Percentiles rank a stretch among this genome's conserved stretches.
These are phyloP conservation scores for Colletotrichum lindemuthianum DNA, from an alignment of 2,329 filamentous ascomycete genomes.

Conservation along the genomic window DNA sequence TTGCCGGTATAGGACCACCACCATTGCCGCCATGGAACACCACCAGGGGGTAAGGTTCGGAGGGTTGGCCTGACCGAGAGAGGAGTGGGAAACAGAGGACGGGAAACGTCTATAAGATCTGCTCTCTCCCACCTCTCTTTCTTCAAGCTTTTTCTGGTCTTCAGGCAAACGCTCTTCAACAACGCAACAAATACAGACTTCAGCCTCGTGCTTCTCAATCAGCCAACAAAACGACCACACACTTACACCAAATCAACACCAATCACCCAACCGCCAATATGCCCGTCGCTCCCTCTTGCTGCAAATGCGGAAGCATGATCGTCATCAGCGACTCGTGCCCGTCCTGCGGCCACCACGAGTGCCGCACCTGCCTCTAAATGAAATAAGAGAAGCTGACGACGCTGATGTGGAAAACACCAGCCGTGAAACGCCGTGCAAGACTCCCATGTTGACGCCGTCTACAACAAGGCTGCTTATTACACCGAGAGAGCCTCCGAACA, in stretches of 20 bases:
- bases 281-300: conserved; percentile 63
- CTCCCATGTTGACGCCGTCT: not conserved
- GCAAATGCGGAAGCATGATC: conserved; percentile 65
- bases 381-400: not conserved
- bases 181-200: not conserved
- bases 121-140: conserved; percentile 9
- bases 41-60: conserved; percentile 33
- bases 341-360: conserved; percentile 61
- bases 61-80: conserved; percentile 5
- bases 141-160: not conserved
- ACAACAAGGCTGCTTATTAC: conserved; percentile 10
- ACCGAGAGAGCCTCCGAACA: conserved; percentile 33
- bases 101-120: conserved; percentile 30
- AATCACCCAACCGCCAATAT: conserved; percentile 43
- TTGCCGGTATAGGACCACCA: conserved; percentile 2
- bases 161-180: not conserved
- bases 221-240: conserved; percentile 30
- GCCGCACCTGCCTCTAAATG: conserved; percentile 54
- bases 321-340: conserved; percentile 66
- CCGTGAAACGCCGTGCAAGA: not conserved
- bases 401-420: not conserved
- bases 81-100: conserved; percentile 7
- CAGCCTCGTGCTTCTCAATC: conserved; percentile 1
- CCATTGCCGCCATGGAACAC: conserved; percentile 4
- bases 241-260: conserved; percentile 12